Evolutionary conservation across 1,284 basidiomycete species (phyloP).

Genomic region (Cerrena zonata): DNA sequence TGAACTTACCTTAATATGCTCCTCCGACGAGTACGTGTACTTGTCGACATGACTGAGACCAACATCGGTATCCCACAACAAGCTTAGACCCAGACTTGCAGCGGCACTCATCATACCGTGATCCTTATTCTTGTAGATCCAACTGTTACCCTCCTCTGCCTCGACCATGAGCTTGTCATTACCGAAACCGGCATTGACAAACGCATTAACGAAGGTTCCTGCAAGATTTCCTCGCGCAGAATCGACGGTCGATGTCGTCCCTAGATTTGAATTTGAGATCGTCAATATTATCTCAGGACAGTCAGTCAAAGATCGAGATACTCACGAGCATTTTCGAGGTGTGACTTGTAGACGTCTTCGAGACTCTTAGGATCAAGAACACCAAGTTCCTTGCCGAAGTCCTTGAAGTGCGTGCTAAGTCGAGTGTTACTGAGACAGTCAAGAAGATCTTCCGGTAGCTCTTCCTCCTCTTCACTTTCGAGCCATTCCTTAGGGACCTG

Average conservation of each 20-base stretch:
- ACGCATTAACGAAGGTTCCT: conserved; percentile 97
- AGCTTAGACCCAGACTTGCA: conserved; percentile 86
- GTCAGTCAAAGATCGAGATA: too few relatives aligned
- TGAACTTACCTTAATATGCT: conserved; percentile 98
- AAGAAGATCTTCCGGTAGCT: conserved; percentile 78
- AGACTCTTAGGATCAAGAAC: conserved; percentile 86
- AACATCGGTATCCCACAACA: conserved; percentile 95
- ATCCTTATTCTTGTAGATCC: conserved; percentile 99
- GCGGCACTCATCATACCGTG: conserved; percentile 97
- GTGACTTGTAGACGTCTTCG: conserved; percentile 97
- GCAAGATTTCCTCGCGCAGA: conserved; percentile 94
- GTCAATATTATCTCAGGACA: conserved; percentile 2
- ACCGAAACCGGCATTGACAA: conserved; percentile 97
- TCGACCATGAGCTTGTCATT: conserved; percentile 98
- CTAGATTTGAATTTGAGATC: conserved; percentile 33
- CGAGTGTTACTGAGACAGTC: conserved; percentile 82
- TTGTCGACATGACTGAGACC: conserved; percentile 95
- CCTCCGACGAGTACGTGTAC: conserved; percentile 94
- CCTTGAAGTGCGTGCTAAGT: conserved; percentile 80
- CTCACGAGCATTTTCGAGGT: conserved; percentile 84
- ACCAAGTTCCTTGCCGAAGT: conserved; percentile 92
- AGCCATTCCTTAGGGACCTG: conserved; percentile 92
- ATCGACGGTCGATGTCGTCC: conserved; percentile 73
- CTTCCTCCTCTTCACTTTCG: conserved; percentile 47
- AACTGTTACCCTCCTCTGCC: conserved; percentile 92